Evolutionary conservation across 2,329 filamentous ascomycete species (phyloP), one percentile per base, ranked within the genome.

Genomic region (Venturia oleaginea): DNA sequence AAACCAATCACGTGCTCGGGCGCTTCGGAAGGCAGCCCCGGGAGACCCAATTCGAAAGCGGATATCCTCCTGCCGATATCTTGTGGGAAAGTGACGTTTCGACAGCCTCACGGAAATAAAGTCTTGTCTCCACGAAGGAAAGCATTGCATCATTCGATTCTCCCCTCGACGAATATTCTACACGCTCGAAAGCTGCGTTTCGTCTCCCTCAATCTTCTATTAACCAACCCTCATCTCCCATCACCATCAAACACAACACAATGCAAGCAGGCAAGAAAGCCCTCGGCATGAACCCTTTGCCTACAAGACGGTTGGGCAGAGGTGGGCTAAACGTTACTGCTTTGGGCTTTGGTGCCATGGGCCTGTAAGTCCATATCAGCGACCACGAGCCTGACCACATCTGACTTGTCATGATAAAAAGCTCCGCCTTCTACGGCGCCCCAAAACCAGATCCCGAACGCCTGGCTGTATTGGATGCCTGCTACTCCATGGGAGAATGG

Each of bases 331-430:
- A 77, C 24, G 79, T 86, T 38, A 76, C 79, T 3, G 75, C 76
- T 10, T 68, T 84, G 8, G 83, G 83, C 13, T 78, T 84, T 38
- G 82, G 83, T 19, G 72, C 80, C 27, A 85, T 85, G 83, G 81
- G 82, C 3, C 66, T 80, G 46, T 72, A 34, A 38, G 59, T 64
- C 8, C 27, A 5, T 30, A 38, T 40, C 34, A 3, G 22, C 59
- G 59, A 61, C 43, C n/a, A 17, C 38, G 30, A 22, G 34, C 30
- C 27, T 34, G 22, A 19, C 5, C 13, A 37, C 13, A 7, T 32
- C 57, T 51, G 34, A 64, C 37, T 34, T 27, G 17, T 51, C 24
- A 17, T n/a, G n/a, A n/a, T n/a, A n/a, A 6, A 3, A 19, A 64
- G 63, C 7, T 38, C 57, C 55, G 71, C 72, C 57, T 79, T 78